Evolutionary conservation across 2,329 filamentous ascomycete species (phyloP).

Genomic region (Helicocarpus griseus): DNA sequence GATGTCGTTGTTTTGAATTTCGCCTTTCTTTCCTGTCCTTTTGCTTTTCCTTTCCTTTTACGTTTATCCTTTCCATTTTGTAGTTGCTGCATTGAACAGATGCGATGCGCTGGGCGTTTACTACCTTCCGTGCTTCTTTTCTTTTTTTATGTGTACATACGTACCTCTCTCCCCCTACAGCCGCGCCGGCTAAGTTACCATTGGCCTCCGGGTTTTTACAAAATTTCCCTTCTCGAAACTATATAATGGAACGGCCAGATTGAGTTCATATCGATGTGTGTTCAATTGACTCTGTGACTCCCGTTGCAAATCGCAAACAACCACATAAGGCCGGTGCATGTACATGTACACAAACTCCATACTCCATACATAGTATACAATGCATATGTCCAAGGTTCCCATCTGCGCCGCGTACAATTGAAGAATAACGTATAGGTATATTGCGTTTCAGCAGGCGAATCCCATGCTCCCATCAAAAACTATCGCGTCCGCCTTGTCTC

Average conservation of each 20-base stretch:
- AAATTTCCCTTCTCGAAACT: not conserved
- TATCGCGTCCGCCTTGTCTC: slow-evolving; percentile 6
- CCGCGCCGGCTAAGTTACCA: too few species aligned
- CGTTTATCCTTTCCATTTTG: not conserved
- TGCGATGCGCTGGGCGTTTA: not conserved
- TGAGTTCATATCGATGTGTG: not conserved
- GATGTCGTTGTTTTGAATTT: not conserved
- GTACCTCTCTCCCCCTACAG: too few species aligned
- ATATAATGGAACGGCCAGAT: not conserved
- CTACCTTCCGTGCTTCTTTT: not conserved
- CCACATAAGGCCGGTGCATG: not conserved
- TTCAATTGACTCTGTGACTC: too few species aligned
- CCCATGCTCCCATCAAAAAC: slow-evolving; percentile 21
- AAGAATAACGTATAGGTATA: not conserved
- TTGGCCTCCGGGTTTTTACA: too few species aligned
- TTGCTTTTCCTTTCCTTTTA: not conserved
- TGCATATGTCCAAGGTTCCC: not conserved
- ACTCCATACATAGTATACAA: not conserved
- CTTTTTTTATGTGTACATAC: too few species aligned
- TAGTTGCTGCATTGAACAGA: not conserved
- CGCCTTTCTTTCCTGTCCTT: not conserved
- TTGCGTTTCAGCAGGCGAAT: slow-evolving; percentile 11
- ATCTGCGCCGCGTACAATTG: too few species aligned
- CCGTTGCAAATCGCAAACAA: not conserved
- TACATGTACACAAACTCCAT: too few species aligned